phyloP scores from a whole-genome alignment of 192 early-diverging fungal genomes.

The Backusella luteola region DNA sequence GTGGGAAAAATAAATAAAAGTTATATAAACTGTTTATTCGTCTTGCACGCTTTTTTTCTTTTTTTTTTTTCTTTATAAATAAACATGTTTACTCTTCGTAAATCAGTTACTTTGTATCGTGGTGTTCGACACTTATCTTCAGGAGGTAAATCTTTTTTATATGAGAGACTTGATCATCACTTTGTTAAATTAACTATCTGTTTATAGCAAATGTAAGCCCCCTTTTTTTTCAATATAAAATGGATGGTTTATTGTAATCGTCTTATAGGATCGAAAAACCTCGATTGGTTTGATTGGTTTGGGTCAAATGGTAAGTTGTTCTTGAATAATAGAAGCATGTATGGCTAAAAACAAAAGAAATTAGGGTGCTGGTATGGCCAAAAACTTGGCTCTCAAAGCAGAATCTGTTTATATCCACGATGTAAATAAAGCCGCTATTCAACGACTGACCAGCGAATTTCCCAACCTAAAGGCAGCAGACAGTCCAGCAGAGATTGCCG shows the following conservation, averaged over 20 bases:
- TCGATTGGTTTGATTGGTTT: conserved; percentile 88
- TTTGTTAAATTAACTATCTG: neutral
- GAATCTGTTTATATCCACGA: conserved; percentile 73
- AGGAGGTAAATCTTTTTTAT: neutral
- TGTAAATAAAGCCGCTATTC: conserved; percentile 50
- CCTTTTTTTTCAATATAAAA: neutral
- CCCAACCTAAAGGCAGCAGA: conserved; percentile 51
- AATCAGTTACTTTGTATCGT: neutral
- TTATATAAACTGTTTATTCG: neutral
- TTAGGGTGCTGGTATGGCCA: conserved; percentile 89
- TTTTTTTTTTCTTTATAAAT: neutral
- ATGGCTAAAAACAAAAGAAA: neutral
- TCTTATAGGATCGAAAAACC: neutral
- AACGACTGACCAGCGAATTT: conserved; percentile 52
- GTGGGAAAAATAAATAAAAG: neutral
- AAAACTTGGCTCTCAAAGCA: conserved; percentile 68
- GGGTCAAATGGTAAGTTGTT: conserved; percentile 70
- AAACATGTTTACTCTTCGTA: neutral
- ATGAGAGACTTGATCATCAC: neutral
- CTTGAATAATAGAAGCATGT: neutral
- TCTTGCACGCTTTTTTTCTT: neutral
- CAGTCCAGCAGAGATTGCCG: conserved; percentile 73
- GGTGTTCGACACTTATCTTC: neutral
- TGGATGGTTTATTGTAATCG: neutral
- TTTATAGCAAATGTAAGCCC: neutral